Evolutionary conservation across 2,329 filamentous ascomycete genomes (phyloP), one percentile per base, ranked within the genome.

Genomic region (Hypoxylon sp.): DNA sequence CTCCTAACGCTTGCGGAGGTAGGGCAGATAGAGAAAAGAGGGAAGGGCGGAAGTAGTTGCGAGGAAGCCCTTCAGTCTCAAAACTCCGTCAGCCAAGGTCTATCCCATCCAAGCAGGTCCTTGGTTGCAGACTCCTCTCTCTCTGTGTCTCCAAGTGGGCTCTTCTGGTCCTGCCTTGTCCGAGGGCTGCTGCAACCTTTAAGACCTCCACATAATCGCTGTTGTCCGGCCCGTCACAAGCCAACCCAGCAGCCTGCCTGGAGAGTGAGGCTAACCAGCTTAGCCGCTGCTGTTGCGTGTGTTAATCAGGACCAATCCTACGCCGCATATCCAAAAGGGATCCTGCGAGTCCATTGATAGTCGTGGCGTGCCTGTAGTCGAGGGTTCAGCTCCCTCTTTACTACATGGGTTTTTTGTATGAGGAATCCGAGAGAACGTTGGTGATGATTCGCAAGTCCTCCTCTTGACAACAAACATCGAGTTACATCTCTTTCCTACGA

Each of bases 231-330:
- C 64, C 54, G 51, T 65, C 56, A 67, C 64, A 60, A 64, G 63
- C 67, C 68, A 68, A 69, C 65, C 63, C 53, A 64, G 62, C 55
- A 64, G 62, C 67, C 60, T 57, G 57, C 57, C 52, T 46, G 50
- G 46, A 68, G 70, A 75, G 71, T 75, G 73, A 74, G 73, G 72
- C 73, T 75, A 72, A 72, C 67, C 68, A 69, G 62, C 65, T 71
- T 69, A 68, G 67, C 71, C 66, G 66, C 64, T 67, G 53, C 56
- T 63, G 57, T 57, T 68, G 58, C 63, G 65, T 64, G 66, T 66
- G 64, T 68, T 55, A 57, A 67, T 42, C 54, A 47, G 62, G 51
- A 60, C 62, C 69, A 71, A 69, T 65, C 63, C 57, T 48, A 65
- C 21, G 54, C 61, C 60, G 48, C 37, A 44, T 51, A 39, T 51